phyloP scores from a whole-genome alignment of 2,329 filamentous ascomycete genomes.

The Fusarium dlaminii region DNA sequence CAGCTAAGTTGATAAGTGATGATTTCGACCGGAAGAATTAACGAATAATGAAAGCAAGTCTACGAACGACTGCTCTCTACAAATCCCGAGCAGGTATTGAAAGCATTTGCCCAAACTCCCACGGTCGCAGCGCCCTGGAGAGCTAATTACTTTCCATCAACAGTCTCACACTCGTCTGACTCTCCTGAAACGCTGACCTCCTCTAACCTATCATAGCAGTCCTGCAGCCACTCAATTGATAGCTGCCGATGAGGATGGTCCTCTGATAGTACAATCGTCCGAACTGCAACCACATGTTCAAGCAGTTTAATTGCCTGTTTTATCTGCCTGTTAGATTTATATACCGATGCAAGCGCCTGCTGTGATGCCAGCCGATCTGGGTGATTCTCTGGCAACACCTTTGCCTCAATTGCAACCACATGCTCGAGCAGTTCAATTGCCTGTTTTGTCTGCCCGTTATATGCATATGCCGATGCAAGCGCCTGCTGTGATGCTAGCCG shows the following conservation, averaged over 20 bases:
- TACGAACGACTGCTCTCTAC: rapidly evolving
- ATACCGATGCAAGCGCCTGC: rapidly evolving
- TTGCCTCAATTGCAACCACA: not conserved
- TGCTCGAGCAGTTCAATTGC: not conserved
- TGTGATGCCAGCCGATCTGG: not conserved
- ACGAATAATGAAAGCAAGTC: rapidly evolving
- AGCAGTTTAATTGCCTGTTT: not conserved
- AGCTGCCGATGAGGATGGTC: rapidly evolving
- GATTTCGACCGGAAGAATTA: rapidly evolving
- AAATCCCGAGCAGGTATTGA: rapidly evolving
- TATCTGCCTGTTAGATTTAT: rapidly evolving
- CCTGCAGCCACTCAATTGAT: rapidly evolving
- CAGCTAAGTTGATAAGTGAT: not conserved
- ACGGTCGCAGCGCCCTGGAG: rapidly evolving
- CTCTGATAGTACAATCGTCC: rapidly evolving
- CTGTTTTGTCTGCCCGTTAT: not conserved
- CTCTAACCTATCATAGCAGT: not conserved
- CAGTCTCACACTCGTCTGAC: rapidly evolving
- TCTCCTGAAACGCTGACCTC: rapidly evolving
- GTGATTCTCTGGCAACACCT: not conserved
- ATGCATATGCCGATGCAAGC: not conserved
- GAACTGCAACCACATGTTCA: not conserved
- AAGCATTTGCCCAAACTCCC: rapidly evolving
- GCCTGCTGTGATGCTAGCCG: not conserved
- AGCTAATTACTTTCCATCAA: rapidly evolving